Evolutionary conservation across 2,329 filamentous ascomycete species (phyloP).

Genomic region (Cordyceps fumosorosea): DNA sequence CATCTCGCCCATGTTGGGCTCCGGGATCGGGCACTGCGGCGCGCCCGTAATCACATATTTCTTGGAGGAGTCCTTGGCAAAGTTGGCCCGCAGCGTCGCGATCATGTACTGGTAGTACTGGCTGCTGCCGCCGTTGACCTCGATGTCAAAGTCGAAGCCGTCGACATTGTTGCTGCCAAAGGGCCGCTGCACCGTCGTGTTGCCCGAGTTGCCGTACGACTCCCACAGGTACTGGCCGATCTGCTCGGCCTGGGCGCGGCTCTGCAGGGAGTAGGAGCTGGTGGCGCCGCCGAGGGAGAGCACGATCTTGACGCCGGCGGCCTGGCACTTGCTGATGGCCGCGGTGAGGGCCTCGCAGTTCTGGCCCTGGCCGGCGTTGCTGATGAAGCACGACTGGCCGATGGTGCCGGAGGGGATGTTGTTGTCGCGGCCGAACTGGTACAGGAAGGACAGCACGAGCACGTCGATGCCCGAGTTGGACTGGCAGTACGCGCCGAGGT

Average conservation of each 20-base stretch:
- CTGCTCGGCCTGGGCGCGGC: conserved; percentile 17
- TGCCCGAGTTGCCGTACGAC: conserved; percentile 17
- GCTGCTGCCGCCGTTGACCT: conserved; percentile 17
- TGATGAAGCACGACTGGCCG: conserved; percentile 32
- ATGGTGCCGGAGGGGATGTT: conserved; percentile 33
- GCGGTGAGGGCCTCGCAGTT: conserved; percentile 18
- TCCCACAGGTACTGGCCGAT: conserved; percentile 20
- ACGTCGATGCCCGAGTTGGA: conserved; percentile 33
- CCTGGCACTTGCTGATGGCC: conserved; percentile 19
- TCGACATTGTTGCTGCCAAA: conserved; percentile 17
- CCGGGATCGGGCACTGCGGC: conserved; percentile 35
- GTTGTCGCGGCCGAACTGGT: conserved; percentile 27
- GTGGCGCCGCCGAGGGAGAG: conserved; percentile 14
- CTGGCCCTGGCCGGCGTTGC: conserved; percentile 24
- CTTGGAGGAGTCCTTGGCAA: conserved; percentile 13
- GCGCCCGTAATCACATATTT: conserved; percentile 39
- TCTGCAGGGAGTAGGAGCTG: conserved; percentile 17
- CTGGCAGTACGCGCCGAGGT: conserved; percentile 32
- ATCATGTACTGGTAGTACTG: conserved; percentile 19
- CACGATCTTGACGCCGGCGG: conserved; percentile 18
- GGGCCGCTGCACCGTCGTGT: conserved; percentile 14
- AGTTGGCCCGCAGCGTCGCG: conserved; percentile 18
- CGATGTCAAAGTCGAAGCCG: conserved; percentile 21
- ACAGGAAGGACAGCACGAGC: conserved; percentile 37
- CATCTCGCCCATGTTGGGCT: conserved; percentile 35